These are phyloP conservation scores for Platanus orientalis DNA, from an alignment of 164 flowering plant genomes.

Conservation along the genomic window DNA sequence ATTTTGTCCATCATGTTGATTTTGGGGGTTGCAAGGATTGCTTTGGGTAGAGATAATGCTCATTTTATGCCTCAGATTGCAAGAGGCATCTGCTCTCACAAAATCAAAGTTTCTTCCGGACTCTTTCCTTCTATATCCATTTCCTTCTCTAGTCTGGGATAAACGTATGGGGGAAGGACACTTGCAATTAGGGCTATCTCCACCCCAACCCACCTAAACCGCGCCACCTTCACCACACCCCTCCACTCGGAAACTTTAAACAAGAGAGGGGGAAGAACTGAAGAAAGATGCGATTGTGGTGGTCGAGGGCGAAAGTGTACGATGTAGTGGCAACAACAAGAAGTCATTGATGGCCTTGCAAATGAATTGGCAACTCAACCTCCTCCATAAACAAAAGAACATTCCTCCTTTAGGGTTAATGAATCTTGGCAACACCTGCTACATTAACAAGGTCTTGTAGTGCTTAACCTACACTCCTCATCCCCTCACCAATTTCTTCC, in stretches of 20 bases:
- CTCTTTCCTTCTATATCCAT: no score
- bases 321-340: slow-evolving; percentile 9
- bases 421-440: slow-evolving; percentile 91
- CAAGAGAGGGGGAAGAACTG: background rate
- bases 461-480: slow-evolving; percentile 98
- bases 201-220: no score
- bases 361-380: slow-evolving; percentile 75
- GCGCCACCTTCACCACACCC: background rate
- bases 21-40: slow-evolving; percentile 64
- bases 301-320: slow-evolving; percentile 18
- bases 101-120: no score
- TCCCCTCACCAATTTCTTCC: slow-evolving; percentile 94
- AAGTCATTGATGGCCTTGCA: slow-evolving; percentile 61
- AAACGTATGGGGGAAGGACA: background rate
- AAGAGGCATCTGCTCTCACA: slow-evolving; percentile 89
- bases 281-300: slow-evolving; percentile 23
- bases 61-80: slow-evolving; percentile 94
- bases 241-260: background rate
- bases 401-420: slow-evolving; percentile 72
- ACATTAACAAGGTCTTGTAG: slow-evolving; percentile 94
- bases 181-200: background rate
- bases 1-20: slow-evolving; percentile 71
- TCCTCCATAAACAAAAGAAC: slow-evolving; percentile 43
- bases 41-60: slow-evolving; percentile 66
- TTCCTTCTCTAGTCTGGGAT: no score